A percentile compares a stretch with the other conserved stretches of the same genome.
These are phyloP conservation scores for Umbelopsis vinacea DNA, from an alignment of 192 early-diverging fungal genomes.

Conservation along the genomic window DNA sequence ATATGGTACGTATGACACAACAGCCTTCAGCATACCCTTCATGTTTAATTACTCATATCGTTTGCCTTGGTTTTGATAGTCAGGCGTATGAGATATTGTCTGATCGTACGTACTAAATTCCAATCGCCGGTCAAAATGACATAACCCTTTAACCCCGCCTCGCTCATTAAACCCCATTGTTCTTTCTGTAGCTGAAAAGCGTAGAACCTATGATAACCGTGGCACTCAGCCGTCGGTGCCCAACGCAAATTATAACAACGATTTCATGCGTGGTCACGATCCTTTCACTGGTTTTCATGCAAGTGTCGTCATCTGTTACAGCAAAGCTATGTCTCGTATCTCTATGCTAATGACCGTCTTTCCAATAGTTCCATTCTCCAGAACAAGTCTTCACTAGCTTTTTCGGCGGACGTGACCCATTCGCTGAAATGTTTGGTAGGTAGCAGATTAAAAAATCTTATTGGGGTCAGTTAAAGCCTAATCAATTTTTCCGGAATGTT, in stretches of 20 bases:
- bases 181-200: constrained; percentile 36
- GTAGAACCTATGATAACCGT: constrained; percentile 31
- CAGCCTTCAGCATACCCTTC: not conserved
- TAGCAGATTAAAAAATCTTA: not conserved
- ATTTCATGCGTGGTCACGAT: constrained; percentile 12
- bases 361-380: constrained; percentile 40
- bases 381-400: constrained; percentile 39
- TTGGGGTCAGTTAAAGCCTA: not conserved
- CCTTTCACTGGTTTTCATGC: constrained; percentile 26
- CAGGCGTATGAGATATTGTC: constrained; percentile 46
- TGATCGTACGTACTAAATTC: constrained; percentile 33
- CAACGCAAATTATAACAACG: not conserved
- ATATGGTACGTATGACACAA: constrained; percentile 22
- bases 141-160: not conserved
- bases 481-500: not conserved
- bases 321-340: too few relatives aligned
- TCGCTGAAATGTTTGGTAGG: constrained; percentile 33
- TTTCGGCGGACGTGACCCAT: constrained; percentile 34
- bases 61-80: constrained; percentile 1
- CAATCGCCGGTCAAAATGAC: not conserved
- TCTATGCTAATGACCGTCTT: not conserved
- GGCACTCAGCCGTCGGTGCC: constrained; percentile 8
- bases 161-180: not conserved
- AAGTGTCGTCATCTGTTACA: constrained; percentile 8
- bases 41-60: not conserved